Percentiles rank a stretch among this genome's conserved stretches.
These are phyloP conservation scores for Volvariella volvacea DNA, from an alignment of 1,284 basidiomycete genomes.

Conservation along the genomic window DNA sequence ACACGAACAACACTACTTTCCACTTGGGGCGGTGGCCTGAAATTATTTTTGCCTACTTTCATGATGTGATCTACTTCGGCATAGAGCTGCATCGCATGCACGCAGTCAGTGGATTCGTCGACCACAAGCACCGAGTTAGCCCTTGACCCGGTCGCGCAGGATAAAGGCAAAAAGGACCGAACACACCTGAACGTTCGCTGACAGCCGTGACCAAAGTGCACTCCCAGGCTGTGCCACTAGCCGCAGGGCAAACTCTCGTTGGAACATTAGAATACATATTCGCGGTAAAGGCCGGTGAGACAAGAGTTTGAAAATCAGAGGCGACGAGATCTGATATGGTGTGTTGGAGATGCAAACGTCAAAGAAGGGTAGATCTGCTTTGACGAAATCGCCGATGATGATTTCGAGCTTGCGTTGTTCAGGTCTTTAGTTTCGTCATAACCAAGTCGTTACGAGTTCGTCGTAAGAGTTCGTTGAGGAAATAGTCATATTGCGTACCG, in stretches of 20 bases:
- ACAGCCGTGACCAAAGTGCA: conserved; percentile 89
- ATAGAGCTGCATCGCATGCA: conserved; percentile 23
- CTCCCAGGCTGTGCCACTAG: conserved; percentile 85
- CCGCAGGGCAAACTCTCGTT: conserved; percentile 94
- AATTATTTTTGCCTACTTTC: conserved; percentile 95
- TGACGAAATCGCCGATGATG: conserved; percentile 95
- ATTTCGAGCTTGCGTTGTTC: conserved; percentile 94
- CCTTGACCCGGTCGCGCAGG: no score
- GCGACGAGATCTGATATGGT: conserved; percentile 98
- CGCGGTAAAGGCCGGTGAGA: conserved; percentile 95
- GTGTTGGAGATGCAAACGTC: conserved; percentile 99
- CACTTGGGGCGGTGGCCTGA: conserved; percentile 93
- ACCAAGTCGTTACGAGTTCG: not conserved
- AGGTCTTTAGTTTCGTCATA: conserved; percentile 46
- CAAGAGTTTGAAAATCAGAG: conserved; percentile 93
- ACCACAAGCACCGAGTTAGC: conserved; percentile 1
- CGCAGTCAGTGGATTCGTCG: not conserved
- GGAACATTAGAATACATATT: conserved; percentile 98
- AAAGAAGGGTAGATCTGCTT: conserved; percentile 94
- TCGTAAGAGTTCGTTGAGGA: not conserved
- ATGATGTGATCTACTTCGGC: conserved; percentile 92
- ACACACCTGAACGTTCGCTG: conserved; percentile 90
- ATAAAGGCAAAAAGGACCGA: not conserved
- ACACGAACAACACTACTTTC: conserved; percentile 91
- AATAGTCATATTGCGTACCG: not conserved